phyloP scores from a whole-genome alignment of 2,329 filamentous ascomycete species.

The Fusarium nematophilum region DNA sequence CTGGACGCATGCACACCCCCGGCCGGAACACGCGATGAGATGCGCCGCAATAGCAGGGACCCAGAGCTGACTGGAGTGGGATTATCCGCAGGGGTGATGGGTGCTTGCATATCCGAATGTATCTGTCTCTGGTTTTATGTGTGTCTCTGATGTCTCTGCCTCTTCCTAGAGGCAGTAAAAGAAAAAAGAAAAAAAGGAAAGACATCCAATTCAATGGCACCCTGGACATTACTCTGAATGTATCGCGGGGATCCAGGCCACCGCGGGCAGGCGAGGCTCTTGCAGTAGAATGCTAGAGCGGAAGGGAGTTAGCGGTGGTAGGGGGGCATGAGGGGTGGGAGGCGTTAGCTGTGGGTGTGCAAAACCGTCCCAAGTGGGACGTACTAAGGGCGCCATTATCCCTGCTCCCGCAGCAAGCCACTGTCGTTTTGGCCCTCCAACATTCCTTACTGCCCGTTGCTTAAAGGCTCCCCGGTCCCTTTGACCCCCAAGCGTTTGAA shows the following conservation, averaged over 20 bases:
- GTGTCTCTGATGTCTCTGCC: slow-evolving; percentile 6
- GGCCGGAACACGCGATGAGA: no score
- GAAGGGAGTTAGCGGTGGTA: slow-evolving; percentile 27
- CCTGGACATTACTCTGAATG: slow-evolving; percentile 11
- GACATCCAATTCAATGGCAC: slow-evolving; percentile 7
- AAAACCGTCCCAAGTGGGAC: slow-evolving; percentile 23
- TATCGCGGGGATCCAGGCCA: slow-evolving; percentile 11
- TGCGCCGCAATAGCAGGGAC: no score
- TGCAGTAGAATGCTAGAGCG: slow-evolving; percentile 3
- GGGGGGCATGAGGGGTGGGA: slow-evolving; percentile 24
- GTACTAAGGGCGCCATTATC: slow-evolving; percentile 33
- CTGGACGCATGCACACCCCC: no score
- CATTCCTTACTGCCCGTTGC: slow-evolving; percentile 36
- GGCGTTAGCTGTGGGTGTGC: slow-evolving; percentile 25
- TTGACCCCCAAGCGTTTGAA: slow-evolving; percentile 29
- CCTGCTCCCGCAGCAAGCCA: slow-evolving; percentile 42
- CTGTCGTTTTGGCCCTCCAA: slow-evolving; percentile 38
- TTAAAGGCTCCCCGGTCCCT: slow-evolving; percentile 45
- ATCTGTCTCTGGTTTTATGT: slow-evolving; percentile 9
- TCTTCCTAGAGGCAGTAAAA: slow-evolving; percentile 15
- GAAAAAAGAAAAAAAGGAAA: slow-evolving; percentile 16
- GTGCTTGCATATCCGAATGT: not conserved
- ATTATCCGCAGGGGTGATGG: not conserved
- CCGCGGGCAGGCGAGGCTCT: slow-evolving; percentile 12
- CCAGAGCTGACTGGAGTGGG: slow-evolving; percentile 10